A percentile compares a stretch with the other conserved stretches of the same genome.
Evolutionary conservation across 2,329 filamentous ascomycete genomes (phyloP).

Genomic region (Aspergillus sp.): DNA sequence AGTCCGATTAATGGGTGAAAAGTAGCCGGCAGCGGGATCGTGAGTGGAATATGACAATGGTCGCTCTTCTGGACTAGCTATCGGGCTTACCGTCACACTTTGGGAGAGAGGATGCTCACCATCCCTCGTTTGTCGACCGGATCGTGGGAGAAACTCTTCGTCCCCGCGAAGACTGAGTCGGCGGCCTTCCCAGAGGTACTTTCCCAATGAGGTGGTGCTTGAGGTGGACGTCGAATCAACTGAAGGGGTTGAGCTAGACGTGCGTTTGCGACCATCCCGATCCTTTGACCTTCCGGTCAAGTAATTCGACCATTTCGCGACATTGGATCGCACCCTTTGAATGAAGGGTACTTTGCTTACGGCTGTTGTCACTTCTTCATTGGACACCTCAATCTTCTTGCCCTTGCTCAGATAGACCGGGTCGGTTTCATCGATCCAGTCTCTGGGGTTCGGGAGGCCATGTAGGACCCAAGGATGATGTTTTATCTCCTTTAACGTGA

Average conservation of each 20-base stretch:
- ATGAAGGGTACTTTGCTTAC: constrained; percentile 87
- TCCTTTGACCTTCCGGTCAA: constrained; percentile 45
- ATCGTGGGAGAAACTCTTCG: constrained; percentile 52
- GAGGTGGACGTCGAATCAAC: constrained; percentile 56
- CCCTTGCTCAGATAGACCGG: constrained; percentile 74
- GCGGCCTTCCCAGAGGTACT: constrained; percentile 50
- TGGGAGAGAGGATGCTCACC: constrained; percentile 73
- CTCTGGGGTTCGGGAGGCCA: constrained; percentile 69
- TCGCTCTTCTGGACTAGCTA: constrained; percentile 36
- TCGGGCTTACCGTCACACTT: constrained; percentile 70
- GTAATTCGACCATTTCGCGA: constrained; percentile 66
- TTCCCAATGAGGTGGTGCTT: constrained; percentile 56
- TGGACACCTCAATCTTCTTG: constrained; percentile 87
- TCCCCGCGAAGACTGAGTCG: constrained; percentile 57
- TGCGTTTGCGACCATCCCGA: constrained; percentile 50
- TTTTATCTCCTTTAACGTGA: constrained; percentile 88
- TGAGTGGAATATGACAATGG: constrained; percentile 39
- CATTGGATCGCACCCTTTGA: constrained; percentile 76
- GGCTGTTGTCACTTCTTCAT: constrained; percentile 82
- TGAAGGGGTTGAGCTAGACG: constrained; percentile 53
- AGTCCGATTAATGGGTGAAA: constrained; percentile 23
- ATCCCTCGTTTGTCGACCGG: constrained; percentile 50
- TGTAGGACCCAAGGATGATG: constrained; percentile 87
- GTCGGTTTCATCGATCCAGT: constrained; percentile 94
- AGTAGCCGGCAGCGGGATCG: constrained; percentile 16